Conservation (phyloP, 139 green algal genomes). For the Chlamydomonas schloesseri region DNA sequence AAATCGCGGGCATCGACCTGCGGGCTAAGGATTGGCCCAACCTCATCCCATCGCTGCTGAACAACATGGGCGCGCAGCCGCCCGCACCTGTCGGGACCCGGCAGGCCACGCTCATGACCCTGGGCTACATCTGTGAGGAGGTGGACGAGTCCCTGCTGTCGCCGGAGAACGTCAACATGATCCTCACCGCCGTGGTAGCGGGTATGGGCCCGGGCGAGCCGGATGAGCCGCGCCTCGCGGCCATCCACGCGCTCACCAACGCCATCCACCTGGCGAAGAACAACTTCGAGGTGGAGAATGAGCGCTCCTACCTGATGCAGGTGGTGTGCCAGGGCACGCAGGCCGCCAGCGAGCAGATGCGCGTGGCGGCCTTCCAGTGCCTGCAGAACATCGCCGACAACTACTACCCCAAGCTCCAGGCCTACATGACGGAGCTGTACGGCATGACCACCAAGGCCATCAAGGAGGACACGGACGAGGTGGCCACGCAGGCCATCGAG, state of each 20-base stretch:
- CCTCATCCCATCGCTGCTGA: conserved; percentile 82
- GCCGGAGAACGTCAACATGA: conserved; percentile 92
- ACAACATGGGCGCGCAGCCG: conserved; percentile 73
- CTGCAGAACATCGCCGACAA: conserved; percentile 89
- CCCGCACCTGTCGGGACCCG: conserved; percentile 51
- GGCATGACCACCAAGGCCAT: conserved; percentile 90
- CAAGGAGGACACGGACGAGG: conserved; percentile 89
- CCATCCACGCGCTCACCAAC: conserved; percentile 92
- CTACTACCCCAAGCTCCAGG: conserved; percentile 94
- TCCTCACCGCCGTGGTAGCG: conserved; percentile 95
- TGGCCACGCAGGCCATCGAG: conserved; percentile 96
- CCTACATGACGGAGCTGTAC: conserved; percentile 98
- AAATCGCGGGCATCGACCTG: conserved; percentile 96
- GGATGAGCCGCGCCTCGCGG: conserved; percentile 88
- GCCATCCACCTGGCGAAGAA: conserved; percentile 94
- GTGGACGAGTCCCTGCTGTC: conserved; percentile 89
- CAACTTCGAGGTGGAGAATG: conserved; percentile 95
- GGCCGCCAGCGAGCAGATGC: conserved; percentile 74
- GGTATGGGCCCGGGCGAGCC: conserved; percentile 91
- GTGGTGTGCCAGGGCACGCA: conserved; percentile 89
- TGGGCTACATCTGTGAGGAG: conserved; percentile 98
- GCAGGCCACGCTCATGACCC: conserved; percentile 88
- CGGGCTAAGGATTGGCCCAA: conserved; percentile 86
- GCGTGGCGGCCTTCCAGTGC: conserved; percentile 93
- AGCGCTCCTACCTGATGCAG: conserved; percentile 98